These are phyloP conservation scores for Komagataella populi DNA, from an alignment of 805 yeast genomes.

Conservation along the genomic window DNA sequence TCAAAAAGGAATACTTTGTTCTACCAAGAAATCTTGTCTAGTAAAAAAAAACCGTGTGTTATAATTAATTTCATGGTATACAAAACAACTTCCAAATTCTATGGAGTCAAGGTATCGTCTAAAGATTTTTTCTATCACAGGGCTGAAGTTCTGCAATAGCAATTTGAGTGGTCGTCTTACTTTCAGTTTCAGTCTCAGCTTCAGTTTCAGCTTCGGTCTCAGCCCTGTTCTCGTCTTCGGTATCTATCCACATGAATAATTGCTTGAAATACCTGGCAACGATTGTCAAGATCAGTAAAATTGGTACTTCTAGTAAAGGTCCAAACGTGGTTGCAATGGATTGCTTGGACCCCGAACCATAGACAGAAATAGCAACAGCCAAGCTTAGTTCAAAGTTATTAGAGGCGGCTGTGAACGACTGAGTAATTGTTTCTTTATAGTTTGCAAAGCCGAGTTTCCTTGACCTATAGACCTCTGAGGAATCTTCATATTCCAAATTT, in stretches of 20 bases:
- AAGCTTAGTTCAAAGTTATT: constrained; percentile 45
- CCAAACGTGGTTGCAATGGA: constrained; percentile 50
- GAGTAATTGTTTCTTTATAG: constrained; percentile 30
- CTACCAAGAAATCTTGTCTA: no score
- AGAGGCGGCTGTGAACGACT: constrained; percentile 42
- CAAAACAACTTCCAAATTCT: no score
- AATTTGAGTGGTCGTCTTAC: background rate
- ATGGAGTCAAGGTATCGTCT: no score
- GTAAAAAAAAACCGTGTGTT: no score
- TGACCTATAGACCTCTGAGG: constrained; percentile 11
- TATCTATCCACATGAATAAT: background rate
- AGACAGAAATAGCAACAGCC: constrained; percentile 37
- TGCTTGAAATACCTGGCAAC: constrained; percentile 12
- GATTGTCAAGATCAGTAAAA: constrained; percentile 24
- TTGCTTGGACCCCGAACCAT: constrained; percentile 36
- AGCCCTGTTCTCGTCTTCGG: background rate
- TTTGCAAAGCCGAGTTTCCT: constrained; percentile 20
- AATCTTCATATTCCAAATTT: constrained; percentile 27
- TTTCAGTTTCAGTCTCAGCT: background rate
- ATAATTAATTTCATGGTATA: no score
- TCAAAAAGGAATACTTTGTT: no score
- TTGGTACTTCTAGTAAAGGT: constrained; percentile 45
- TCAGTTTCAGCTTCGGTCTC: background rate
- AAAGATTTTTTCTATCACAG: no score
- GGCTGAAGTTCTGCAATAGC: background rate